phyloP scores from a whole-genome alignment of 257 asterid genomes.

The Orobanche coerulescens region DNA sequence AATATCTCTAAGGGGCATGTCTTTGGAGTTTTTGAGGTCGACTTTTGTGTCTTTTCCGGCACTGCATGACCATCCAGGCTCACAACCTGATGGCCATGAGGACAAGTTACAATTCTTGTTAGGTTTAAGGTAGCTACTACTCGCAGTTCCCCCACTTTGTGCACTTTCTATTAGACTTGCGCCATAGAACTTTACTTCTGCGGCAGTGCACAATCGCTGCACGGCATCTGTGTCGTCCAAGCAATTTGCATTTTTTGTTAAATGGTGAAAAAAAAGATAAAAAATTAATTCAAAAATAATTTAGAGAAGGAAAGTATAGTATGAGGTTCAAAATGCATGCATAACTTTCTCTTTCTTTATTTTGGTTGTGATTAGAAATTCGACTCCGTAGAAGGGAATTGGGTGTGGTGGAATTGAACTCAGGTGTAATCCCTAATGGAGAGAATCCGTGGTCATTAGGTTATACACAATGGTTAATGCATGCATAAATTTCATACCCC shows the following conservation, averaged over 20 bases:
- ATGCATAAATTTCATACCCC: conserved; percentile 36
- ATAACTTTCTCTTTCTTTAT: no score
- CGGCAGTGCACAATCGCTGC: conserved; percentile 84
- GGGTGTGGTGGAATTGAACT: no score
- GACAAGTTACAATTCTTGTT: conserved; percentile 79
- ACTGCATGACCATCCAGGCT: conserved; percentile 98
- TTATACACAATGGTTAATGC: no score
- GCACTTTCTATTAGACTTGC: conserved; percentile 34
- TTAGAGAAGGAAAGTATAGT: no score
- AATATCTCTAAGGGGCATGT: conserved; percentile 45
- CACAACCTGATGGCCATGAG: conserved; percentile 83
- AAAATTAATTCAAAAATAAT: neutral
- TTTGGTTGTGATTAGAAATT: no score
- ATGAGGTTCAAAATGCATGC: neutral
- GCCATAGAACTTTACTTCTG: conserved; percentile 68
- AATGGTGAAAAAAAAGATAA: no score
- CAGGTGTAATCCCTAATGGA: no score
- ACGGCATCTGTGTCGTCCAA: conserved; percentile 41
- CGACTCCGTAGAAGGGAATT: no score
- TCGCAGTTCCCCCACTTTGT: conserved; percentile 22
- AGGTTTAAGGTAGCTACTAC: conserved; percentile 46
- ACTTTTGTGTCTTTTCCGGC: conserved; percentile 35
- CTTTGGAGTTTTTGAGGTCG: conserved; percentile 48
- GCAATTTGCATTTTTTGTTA: no score
- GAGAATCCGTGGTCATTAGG: no score